Percentiles rank a stretch among this genome's conserved stretches.
Conservation (phyloP, 1,139 yeast species). For the Zygoascus sp. region DNA sequence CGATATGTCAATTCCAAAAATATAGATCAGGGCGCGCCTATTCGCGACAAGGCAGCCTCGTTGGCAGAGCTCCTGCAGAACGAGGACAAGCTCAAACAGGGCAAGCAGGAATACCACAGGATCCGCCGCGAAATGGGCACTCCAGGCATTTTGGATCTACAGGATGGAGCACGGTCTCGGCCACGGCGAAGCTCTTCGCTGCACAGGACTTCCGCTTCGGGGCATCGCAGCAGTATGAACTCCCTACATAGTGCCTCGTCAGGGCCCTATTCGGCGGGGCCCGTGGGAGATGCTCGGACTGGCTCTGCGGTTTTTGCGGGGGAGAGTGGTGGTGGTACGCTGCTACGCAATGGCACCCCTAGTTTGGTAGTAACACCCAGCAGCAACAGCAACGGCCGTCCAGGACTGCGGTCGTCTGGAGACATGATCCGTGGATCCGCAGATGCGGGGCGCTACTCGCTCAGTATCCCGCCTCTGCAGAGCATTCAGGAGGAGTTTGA, state of each 20-base stretch:
- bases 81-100: conserved; percentile 29
- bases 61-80: conserved; percentile 29
- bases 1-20: conserved; percentile 32
- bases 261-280: conserved; percentile 2
- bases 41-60: conserved; percentile 32
- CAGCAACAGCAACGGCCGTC: too few species aligned
- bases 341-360: neutral
- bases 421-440: neutral
- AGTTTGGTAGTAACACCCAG: neutral
- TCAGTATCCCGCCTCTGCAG: conserved; percentile 8
- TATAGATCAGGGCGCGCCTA: conserved; percentile 32
- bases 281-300: neutral
- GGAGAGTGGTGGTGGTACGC: neutral
- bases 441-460: neutral
- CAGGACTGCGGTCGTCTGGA: neutral
- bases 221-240: conserved; percentile 8
- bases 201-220: conserved; percentile 1
- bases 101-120: conserved; percentile 29
- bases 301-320: too few species aligned
- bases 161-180: conserved; percentile 7
- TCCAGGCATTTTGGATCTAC: conserved; percentile 30
- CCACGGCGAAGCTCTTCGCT: conserved; percentile 3
- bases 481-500: conserved; percentile 10
- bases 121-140: conserved; percentile 33
- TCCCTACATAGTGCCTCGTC: conserved; percentile 5